Conservation (phyloP, 2,329 filamentous ascomycete genomes). For the Cladophialophora bantiana region DNA sequence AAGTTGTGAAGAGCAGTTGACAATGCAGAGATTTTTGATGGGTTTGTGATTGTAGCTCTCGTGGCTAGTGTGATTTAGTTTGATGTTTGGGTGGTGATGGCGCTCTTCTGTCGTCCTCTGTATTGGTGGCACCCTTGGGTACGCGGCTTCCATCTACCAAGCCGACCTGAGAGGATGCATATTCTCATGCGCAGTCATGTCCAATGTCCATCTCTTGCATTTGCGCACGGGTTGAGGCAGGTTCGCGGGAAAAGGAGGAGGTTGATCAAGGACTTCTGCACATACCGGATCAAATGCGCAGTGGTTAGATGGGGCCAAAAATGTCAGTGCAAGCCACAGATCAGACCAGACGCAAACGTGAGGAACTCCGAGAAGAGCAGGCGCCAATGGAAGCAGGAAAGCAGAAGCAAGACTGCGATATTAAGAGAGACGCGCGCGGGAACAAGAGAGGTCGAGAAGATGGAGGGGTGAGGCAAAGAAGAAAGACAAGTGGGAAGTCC, state of each 20-base stretch:
- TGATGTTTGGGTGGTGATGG: not conserved
- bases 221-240: constrained; percentile 9
- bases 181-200: not conserved
- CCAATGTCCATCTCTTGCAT: constrained; percentile 13
- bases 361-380: constrained; percentile 39
- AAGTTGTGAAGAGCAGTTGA: constrained; percentile 8
- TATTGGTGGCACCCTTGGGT: constrained; percentile 5
- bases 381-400: constrained; percentile 38
- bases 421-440: constrained; percentile 38
- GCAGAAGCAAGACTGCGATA: constrained; percentile 39
- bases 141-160: constrained; percentile 6
- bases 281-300: constrained; percentile 40
- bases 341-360: constrained; percentile 35
- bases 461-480: constrained; percentile 34
- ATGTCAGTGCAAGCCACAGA: constrained; percentile 38
- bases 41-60: not conserved
- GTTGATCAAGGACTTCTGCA: constrained; percentile 20
- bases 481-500: constrained; percentile 30
- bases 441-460: constrained; percentile 35
- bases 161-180: not conserved
- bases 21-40: not conserved
- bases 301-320: constrained; percentile 38
- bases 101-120: constrained; percentile 8
- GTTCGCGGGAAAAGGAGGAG: constrained; percentile 18
- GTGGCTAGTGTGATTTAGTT: constrained; percentile 4